Base-by-base conservation (phyloP, 768 basidiomycete genomes). In the Podaxis rugospora region DNA sequence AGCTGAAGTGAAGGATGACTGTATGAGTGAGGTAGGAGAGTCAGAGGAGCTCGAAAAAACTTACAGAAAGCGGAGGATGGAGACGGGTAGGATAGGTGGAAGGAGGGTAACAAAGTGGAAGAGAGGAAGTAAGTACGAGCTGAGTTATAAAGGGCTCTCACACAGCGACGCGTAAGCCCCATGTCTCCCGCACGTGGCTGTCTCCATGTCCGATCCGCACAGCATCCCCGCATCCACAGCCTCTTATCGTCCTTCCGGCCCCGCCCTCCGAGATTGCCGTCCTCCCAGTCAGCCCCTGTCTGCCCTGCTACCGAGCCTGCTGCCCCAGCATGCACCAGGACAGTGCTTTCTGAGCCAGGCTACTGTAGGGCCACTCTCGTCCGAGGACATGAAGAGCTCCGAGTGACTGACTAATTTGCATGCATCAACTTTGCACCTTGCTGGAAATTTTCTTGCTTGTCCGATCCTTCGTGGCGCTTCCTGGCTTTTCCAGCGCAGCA, bases 111-210 rank as follows among this genome's bases (percentile, higher is more conserved):
- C 46, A 32, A 51, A 62, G 50, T 59, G 56, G 35, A 62, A 54
- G 61, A 47, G 42, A 62, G 62, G 47, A 57, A 18, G 27, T 37
- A 52, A 55, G 32, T 9, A 32, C 7, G 5, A 32, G 55, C 42
- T 49, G 61, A 50, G 63, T 64, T 66, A 63, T 67, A 67, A 64
- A 59, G 57, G 50, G 32, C 32, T 32, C 56, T 18, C 51, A 36
- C 14, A 25, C 42, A 56, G 65, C 64, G 72, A 74, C 73, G 74
- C 73, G 74, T 75, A 75, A 74, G 72, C 73, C 64, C 37, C 62
- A 57, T 61, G 59, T 61, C 50, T 49, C 35, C 52, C 47, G 56
- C 49, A 52, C 57, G 40, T 52, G 49, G 54, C 61, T 62, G 56
- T 62, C 57, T 55, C 58, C 63, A 55, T 63, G 53, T 58, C 53